Base-by-base conservation (phyloP, 345 rosid species). In the Odontarrhena argentea region DNA sequence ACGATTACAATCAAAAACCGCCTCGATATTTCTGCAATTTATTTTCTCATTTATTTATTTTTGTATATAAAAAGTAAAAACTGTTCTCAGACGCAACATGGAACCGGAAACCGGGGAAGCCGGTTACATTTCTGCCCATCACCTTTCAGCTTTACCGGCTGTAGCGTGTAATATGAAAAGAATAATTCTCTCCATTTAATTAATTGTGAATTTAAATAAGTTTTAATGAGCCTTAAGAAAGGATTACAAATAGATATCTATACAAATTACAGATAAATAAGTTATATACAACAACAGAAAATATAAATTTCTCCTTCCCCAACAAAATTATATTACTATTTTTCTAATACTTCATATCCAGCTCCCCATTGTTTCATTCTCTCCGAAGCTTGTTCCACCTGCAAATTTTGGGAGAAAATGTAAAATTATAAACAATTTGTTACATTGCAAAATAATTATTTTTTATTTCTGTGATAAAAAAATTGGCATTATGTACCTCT, bases 351-450 rank as follows among this genome's bases (percentile, higher is more conserved):
- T 36, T 76, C 68, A 12, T 65, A 71, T 72, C 77, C 79, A 48
- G 74, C 82, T 49, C 83, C 83, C 92, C 89, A 94, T 28, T 65
- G 76, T 60, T 69, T 69, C 95, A 91, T 82, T 63, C 96, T 67
- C 77, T 81, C 85, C 0, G 86, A 82, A 63, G 97, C 86, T 52
- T 88, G 81, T 67, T 88, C 92, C 7, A 93, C 98, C 98, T 88
- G 80, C 22, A 37, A 61, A 49, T 28, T 32, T 8, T 12, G 2
- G 4, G 2, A 18, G 3, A 12, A 46, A 8, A 35, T 0, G 1
- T 8, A n/a, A 11, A 8, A 35, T 7, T 7, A 12, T 3, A 50
- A 8, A 43, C 0, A n/a, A 35, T 12, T 13, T 52, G 7, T 2
- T 41, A 13, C 12, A 24, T 60, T 34, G 40, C 48, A 26, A 69